Evolutionary conservation across 176 grass and related monocot genomes (phyloP).

Genomic region (Triticum timopheevii): DNA sequence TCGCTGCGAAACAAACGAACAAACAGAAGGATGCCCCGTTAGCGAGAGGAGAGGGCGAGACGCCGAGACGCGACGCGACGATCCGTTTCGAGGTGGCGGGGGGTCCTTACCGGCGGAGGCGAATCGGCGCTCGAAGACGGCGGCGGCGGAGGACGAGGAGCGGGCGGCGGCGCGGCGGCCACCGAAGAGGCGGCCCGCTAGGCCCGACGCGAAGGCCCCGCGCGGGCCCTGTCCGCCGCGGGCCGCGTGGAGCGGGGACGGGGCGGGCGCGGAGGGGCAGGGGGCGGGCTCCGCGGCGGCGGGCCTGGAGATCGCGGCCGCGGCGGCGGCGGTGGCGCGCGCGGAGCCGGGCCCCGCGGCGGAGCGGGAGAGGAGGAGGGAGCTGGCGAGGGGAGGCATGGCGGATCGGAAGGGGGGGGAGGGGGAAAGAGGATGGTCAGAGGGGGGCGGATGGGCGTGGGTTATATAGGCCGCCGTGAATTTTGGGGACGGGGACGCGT

Average conservation of each 20-base stretch:
- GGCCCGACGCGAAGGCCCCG: conserved; percentile 42
- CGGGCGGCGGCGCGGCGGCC: conserved; percentile 44
- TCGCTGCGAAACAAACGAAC: conserved; percentile 33
- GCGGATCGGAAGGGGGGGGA: background rate
- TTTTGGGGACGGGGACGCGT: conserved; percentile 42
- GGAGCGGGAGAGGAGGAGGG: conserved; percentile 55
- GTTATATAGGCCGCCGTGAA: conserved; percentile 41
- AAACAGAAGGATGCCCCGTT: background rate
- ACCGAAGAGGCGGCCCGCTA: conserved; percentile 53
- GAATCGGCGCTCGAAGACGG: conserved; percentile 72
- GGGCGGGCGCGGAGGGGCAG: background rate
- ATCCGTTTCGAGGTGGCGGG: background rate
- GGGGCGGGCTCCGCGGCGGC: background rate
- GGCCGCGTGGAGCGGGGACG: background rate
- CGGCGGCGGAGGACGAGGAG: conserved; percentile 44
- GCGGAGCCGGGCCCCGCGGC: background rate
- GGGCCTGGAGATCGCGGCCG: conserved; percentile 39
- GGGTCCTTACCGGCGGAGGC: conserved; percentile 60
- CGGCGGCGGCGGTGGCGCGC: background rate
- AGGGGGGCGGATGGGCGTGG: background rate
- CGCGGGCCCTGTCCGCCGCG: conserved; percentile 11
- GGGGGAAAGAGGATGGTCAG: background rate
- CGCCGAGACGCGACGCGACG: background rate
- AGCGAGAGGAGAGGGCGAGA: background rate
- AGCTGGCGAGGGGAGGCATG: conserved; percentile 53